A percentile compares a stretch with the other conserved stretches of the same genome.
Evolutionary conservation across 371 early-diverging fungal genomes (phyloP).

Genomic region (Syncephalastrum monosporum): DNA sequence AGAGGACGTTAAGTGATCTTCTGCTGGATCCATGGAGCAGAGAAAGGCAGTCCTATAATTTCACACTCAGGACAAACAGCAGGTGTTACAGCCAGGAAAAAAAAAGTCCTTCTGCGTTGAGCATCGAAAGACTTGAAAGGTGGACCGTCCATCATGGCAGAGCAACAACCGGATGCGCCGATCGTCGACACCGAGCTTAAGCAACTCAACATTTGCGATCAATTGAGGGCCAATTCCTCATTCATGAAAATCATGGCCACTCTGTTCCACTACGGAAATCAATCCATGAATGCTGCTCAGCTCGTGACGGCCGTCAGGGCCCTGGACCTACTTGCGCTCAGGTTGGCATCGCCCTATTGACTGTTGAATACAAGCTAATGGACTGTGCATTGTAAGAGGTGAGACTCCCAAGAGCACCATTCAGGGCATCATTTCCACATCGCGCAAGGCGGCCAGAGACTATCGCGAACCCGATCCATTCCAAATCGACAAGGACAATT

Average conservation of each 20-base stretch:
- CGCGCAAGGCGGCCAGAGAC: slow-evolving; percentile 44
- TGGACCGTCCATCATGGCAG: slow-evolving; percentile 17
- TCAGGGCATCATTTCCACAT: slow-evolving; percentile 54
- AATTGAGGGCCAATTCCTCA: slow-evolving; percentile 44
- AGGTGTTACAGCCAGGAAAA: too few species aligned
- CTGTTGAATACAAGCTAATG: slow-evolving; percentile 2
- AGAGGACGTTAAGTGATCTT: too few species aligned
- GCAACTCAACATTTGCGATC: slow-evolving; percentile 39
- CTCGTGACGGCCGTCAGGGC: slow-evolving; percentile 45
- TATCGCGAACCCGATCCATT: slow-evolving; percentile 45
- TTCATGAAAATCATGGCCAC: slow-evolving; percentile 54
- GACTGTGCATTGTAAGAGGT: slow-evolving; percentile 25
- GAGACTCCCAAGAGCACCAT: slow-evolving; percentile 57
- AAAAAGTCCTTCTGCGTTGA: too few species aligned
- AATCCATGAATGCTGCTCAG: slow-evolving; percentile 47
- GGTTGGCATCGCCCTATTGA: slow-evolving; percentile 22
- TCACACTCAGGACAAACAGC: too few species aligned
- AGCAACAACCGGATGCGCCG: too few species aligned
- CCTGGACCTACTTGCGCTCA: slow-evolving; percentile 39
- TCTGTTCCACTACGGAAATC: slow-evolving; percentile 50
- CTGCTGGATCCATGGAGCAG: too few species aligned
- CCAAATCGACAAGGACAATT: slow-evolving; percentile 37
- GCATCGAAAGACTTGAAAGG: too few species aligned
- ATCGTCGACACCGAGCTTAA: slow-evolving; percentile 41
- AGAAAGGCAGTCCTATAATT: too few species aligned